Base-by-base conservation (phyloP, 805 yeast genomes). In the Pichia rugopelliculosa region DNA sequence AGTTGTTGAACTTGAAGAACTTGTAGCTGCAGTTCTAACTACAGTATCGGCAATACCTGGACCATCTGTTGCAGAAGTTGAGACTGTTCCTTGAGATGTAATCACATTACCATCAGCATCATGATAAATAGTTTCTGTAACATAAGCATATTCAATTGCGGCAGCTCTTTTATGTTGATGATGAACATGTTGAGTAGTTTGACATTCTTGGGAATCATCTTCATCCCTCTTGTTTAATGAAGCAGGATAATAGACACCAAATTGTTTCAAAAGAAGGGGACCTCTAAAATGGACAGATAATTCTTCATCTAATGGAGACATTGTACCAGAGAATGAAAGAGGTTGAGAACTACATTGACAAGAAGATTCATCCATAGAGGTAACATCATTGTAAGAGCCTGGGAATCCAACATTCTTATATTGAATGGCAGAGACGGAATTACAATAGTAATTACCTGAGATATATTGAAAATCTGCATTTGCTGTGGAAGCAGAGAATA, bases 251-350 rank as follows among this genome's bases (percentile, higher is more conserved):
- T 90, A 93, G 47, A 87, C 96, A 67, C 90, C 97, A 62, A 93
- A 88, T 70, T 87, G 87, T 61, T 73, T 70, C 63, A 88, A 78
- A 63, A 78, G 75, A 57, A 88, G 61, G 34, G 96, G 96, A 59
- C 96, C 96, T 74, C 96, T 83, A 74, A 87, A 84, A 67, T 88
- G 96, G 50, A 88, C 81, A 33, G 95, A 82, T 52, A 88, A 70
- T 67, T 88, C 96, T 72, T 87, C 93, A 66, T 87, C 84, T 53
- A 88, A 73, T 36, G 96, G 96, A 47, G 90, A 68, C 66, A 87
- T 67, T 49, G 77, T 59, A 47, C 96, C 96, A 15, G 82, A 72
- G 73, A 88, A 84, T 9, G 81, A 60, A 36, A 59, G 55, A 21
- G 80, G 48, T 44, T 70, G 58, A 53, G 79, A 82, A n/a, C 84